These are phyloP conservation scores for Ganoderma lingzhi DNA, from an alignment of 1,284 basidiomycete genomes.

Conservation along the genomic window DNA sequence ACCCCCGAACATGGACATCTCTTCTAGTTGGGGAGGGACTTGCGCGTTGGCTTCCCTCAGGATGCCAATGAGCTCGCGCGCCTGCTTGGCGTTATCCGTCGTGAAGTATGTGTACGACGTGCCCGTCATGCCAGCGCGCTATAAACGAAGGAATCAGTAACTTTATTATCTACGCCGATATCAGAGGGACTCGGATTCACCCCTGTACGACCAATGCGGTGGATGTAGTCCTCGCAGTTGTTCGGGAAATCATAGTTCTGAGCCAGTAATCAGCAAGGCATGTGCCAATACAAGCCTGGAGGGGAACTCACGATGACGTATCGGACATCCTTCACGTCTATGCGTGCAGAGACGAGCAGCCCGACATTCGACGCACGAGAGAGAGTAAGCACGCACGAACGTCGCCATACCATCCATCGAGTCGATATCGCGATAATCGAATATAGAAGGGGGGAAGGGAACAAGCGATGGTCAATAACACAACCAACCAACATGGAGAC, in stretches of 20 bases:
- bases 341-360: conserved; percentile 42
- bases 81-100: conserved; percentile 93
- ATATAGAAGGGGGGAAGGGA: conserved; percentile 38
- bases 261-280: conserved; percentile 39
- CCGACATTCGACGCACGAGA: conserved; percentile 38
- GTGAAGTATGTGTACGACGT: conserved; percentile 98
- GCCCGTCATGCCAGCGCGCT: conserved; percentile 91
- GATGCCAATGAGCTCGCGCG: conserved; percentile 91
- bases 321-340: conserved; percentile 96
- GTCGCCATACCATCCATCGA: conserved; percentile 41
- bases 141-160: conserved; percentile 30
- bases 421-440: conserved; percentile 5
- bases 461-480: conserved; percentile 64
- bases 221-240: conserved; percentile 95
- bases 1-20: conserved; percentile 91
- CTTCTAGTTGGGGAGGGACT: conserved; percentile 90
- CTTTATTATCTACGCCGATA: neutral
- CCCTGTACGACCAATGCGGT: conserved; percentile 92
- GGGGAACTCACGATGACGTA: conserved; percentile 83
- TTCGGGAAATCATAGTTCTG: conserved; percentile 98
- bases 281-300: neutral
- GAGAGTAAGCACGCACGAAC: conserved; percentile 48
- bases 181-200: conserved; percentile 49
- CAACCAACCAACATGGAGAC: conserved; percentile 43
- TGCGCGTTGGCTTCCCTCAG: conserved; percentile 90